These are phyloP conservation scores for Nissolia schottii DNA, from an alignment of 306 rosid genomes.

Conservation along the genomic window DNA sequence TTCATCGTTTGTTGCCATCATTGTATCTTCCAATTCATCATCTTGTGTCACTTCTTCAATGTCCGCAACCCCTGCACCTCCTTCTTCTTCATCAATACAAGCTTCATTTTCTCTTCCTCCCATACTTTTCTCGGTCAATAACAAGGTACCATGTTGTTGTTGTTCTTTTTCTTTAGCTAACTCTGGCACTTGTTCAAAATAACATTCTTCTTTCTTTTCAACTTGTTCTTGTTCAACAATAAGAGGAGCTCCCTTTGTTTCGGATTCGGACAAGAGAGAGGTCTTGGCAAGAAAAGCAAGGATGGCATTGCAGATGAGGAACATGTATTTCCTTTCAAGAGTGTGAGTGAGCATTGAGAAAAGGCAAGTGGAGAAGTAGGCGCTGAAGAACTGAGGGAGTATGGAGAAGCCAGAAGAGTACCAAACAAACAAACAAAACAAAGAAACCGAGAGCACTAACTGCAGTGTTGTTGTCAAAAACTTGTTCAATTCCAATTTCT, in stretches of 20 bases:
- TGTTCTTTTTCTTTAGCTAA: neutral
- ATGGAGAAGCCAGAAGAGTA: constrained; percentile 30
- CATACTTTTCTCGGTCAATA: neutral
- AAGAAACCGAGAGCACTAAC: constrained; percentile 33
- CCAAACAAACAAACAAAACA: constrained; percentile 35
- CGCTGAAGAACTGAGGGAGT: constrained; percentile 45
- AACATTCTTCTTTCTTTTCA: neutral
- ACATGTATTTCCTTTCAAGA: constrained; percentile 64
- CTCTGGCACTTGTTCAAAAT: neutral
- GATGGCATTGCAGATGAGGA: constrained; percentile 62
- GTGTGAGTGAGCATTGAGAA: constrained; percentile 48
- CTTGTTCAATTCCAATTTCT: constrained; percentile 10
- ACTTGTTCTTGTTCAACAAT: neutral
- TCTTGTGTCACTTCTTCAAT: constrained; percentile 5
- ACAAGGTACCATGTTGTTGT: neutral
- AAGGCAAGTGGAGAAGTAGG: constrained; percentile 48
- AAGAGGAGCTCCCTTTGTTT: neutral
- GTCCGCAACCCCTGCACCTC: neutral
- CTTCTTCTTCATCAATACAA: neutral
- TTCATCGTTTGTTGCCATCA: constrained; percentile 27
- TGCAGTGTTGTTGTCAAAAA: constrained; percentile 33
- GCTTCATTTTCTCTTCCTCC: neutral
- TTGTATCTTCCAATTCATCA: constrained; percentile 10
- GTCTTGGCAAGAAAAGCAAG: constrained; percentile 55
- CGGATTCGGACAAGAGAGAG: constrained; percentile 1